Evolutionary conservation across 2,329 filamentous ascomycete species (phyloP), one percentile per base, ranked within the genome.

Genomic region (Scytalidium sp.): DNA sequence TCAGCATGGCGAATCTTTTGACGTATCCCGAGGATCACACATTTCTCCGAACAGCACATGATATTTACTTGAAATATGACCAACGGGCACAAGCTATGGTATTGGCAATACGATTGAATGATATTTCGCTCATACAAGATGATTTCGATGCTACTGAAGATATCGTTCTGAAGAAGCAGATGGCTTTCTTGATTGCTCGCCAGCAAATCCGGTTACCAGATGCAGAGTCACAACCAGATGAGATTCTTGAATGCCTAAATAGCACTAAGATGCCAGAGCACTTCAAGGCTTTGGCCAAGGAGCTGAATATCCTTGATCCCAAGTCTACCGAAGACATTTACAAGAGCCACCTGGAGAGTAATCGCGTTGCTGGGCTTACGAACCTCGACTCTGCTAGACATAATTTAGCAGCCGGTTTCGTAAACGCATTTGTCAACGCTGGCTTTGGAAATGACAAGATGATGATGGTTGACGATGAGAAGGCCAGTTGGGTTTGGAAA

Each of bases 301-400:
- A 99, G 68, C 79, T 99, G 47, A 97, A 99, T 70, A 93, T 99
- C 46, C 76, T 97, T 40, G 94, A 99, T 56, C 94, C 94, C 29
- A 97, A 97, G 75, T 89, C 90, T 41, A 95, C 93, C 0, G 94
- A 99, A 67, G 95, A 99, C 63, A 99, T 99, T 62, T 99, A 99
- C 81, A 99, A 99, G 77, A 96, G 91, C 65, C 94, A 99, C 70
- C 81, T 99, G 4, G 94, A 99, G 72, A 97, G 89, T 73, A 96
- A 87, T 62, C 84, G 95, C 54, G 94, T 95, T 47, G 90, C 90
- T 20, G 92, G 91, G 29, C 82, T 96, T 72, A 97, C 93, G 10
- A 97, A 97, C 66, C 83, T 95, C 43, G 94, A 99, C 67, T 99
- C 94, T 9, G 92, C 93, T 23, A 83, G 91, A 61, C 93, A 99